These are phyloP conservation scores for Pseudocercospora eumusae DNA, from an alignment of 2,329 filamentous ascomycete species.

Conservation along the genomic window DNA sequence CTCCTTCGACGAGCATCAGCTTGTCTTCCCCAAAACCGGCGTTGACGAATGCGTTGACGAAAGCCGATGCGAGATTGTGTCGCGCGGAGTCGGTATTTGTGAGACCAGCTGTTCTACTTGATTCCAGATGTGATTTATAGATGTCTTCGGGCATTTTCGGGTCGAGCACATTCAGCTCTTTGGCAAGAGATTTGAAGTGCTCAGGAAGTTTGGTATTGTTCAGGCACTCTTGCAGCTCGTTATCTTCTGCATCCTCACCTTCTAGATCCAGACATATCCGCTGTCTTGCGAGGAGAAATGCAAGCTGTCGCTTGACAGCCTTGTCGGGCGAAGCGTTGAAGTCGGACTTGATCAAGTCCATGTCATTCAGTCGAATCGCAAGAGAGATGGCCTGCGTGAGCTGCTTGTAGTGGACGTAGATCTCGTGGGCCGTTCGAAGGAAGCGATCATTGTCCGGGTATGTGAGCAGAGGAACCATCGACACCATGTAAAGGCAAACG, in stretches of 20 bases:
- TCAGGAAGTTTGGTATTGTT: constrained; percentile 86
- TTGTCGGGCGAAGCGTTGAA: constrained; percentile 79
- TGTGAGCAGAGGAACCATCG: constrained; percentile 96
- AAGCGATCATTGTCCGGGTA: constrained; percentile 98
- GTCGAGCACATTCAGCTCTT: constrained; percentile 94
- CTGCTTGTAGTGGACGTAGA: constrained; percentile 92
- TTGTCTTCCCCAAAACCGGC: constrained; percentile 95
- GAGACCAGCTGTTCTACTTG: constrained; percentile 84
- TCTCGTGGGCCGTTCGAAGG: constrained; percentile 85
- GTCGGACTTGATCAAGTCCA: constrained; percentile 72
- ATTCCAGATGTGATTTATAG: constrained; percentile 98
- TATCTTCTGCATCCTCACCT: constrained; percentile 67
- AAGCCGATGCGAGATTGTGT: constrained; percentile 92
- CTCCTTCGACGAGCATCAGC: constrained; percentile 88
- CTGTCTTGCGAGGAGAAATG: constrained; percentile 88
- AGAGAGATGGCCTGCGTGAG: constrained; percentile 90
- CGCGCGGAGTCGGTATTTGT: constrained; percentile 94
- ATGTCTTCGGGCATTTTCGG: constrained; percentile 98
- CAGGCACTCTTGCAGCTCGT: constrained; percentile 77
- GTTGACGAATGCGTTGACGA: constrained; percentile 97
- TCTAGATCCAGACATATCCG: constrained; percentile 77
- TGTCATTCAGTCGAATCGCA: constrained; percentile 89
- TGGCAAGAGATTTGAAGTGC: constrained; percentile 89
- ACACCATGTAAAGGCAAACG: constrained; percentile 97
- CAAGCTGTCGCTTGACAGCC: constrained; percentile 86